Evolutionary conservation across 352 stramenopile genomes (phyloP), one percentile per base, ranked within the genome.

Genomic region (Globisporangium nagaii): DNA sequence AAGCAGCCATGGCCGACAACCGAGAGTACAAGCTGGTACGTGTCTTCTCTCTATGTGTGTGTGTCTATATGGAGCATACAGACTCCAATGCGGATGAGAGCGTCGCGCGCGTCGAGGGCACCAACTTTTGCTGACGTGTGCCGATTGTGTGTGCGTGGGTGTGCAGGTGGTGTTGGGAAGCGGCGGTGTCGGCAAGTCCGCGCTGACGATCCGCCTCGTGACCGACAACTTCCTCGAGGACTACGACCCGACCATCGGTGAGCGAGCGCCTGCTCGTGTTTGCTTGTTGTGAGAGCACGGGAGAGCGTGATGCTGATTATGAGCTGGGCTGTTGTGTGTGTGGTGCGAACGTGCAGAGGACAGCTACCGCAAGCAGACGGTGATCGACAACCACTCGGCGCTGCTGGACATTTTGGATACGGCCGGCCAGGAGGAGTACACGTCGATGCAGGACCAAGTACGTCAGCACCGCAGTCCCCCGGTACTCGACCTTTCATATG

Each of bases 201-300:
- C 88, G 53, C 71, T 97, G n/a, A 96, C 87, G 42, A 93, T 96
- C 60, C 84, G 88, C n/a, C 84, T 97, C 44, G 84, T 96, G 61
- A 92, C 84, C 15, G 88, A 96, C 60, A 93, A 95, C 65, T 97
- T 96, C 60, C 66, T 97, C n/a, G 86, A 96, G 62, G 86, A 97
- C 70, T 97, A 95, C 77, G 88, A 97, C 66, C 88, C 88, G 25
- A 97, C 88, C 27, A 95, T 97, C 60, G 84, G 84, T 91, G 27
- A 37, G 32, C 1, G 12, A 60, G 71, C 57, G 15, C 15, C 19
- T 31, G 28, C 22, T 32, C 28, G 40, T 19, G 37, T 12, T 13
- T 17, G 19, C n/a, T n/a, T n/a, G n/a, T n/a, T 43, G 39, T 4
- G 19, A 12, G 22, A 19, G 7, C 10, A 45, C 20, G 37, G n/a